Percentiles rank a stretch among this genome's conserved stretches.
Evolutionary conservation across 768 basidiomycete species (phyloP).

Genomic region (Amanita muscaria): DNA sequence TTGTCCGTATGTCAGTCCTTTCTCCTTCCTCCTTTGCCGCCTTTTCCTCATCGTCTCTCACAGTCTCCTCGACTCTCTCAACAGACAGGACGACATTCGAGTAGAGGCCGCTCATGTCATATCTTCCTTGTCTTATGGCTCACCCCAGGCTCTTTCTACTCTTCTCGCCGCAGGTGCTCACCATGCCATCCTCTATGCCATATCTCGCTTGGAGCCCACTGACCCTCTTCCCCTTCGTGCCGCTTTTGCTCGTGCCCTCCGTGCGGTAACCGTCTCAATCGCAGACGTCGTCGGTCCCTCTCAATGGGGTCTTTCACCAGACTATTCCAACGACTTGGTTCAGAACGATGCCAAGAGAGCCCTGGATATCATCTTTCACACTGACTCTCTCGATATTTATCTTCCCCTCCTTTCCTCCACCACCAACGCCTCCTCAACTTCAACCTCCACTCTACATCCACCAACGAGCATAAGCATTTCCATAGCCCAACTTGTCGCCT

Average conservation of each 20-base stretch:
- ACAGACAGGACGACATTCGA: constrained; percentile 41
- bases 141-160: constrained; percentile 48
- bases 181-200: constrained; percentile 51
- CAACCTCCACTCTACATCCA: constrained; percentile 4
- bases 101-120: constrained; percentile 71
- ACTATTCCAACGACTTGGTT: constrained; percentile 26
- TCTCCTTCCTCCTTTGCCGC: constrained; percentile 10
- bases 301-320: constrained; percentile 51
- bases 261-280: constrained; percentile 47
- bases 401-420: constrained; percentile 46
- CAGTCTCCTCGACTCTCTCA: constrained; percentile 58
- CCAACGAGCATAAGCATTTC: constrained; percentile 33
- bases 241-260: constrained; percentile 56
- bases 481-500: constrained; percentile 52
- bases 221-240: constrained; percentile 35
- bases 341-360: constrained; percentile 46
- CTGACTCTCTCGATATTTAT: constrained; percentile 55
- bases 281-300: constrained; percentile 66
- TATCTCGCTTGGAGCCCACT: constrained; percentile 37
- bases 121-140: constrained; percentile 66
- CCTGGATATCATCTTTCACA: constrained; percentile 52
- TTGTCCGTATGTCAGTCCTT: constrained; percentile 47
- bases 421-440: too few species aligned
- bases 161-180: constrained; percentile 51
- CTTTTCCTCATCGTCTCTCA: background rate